These are phyloP conservation scores for Cystoderma amianthinum DNA, from an alignment of 768 basidiomycete species.

Conservation along the genomic window DNA sequence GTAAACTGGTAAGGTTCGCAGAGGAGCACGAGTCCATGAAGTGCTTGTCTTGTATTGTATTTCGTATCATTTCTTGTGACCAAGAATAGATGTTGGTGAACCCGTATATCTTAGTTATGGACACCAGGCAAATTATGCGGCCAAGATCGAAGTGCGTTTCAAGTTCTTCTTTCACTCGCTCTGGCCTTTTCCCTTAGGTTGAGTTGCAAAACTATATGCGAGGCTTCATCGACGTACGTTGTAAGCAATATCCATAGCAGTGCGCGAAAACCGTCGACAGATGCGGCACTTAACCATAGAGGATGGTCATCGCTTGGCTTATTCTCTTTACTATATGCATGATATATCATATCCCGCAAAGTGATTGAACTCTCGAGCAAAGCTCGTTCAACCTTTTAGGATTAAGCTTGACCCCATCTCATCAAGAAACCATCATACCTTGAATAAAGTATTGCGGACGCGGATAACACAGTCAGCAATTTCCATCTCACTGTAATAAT, in stretches of 20 bases:
- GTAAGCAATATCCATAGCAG: constrained; percentile 49
- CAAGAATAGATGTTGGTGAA: constrained; percentile 39
- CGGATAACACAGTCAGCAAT: constrained; percentile 34
- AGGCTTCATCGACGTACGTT: constrained; percentile 32
- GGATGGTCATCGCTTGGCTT: constrained; percentile 22
- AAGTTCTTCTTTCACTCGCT: too few relatives aligned
- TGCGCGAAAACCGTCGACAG: constrained; percentile 40
- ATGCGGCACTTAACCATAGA: constrained; percentile 32
- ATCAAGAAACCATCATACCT: too few relatives aligned
- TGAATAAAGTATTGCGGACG: constrained; percentile 39
- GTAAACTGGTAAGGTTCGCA: constrained; percentile 19
- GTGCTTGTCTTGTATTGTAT: constrained; percentile 14
- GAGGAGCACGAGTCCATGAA: constrained; percentile 27
- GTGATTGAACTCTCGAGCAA: not conserved
- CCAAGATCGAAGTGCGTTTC: constrained; percentile 29
- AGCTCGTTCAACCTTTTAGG: not conserved
- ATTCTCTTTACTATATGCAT: not conserved
- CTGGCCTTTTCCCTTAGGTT: too few relatives aligned
- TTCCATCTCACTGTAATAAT: constrained; percentile 28
- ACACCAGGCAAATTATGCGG: constrained; percentile 35
- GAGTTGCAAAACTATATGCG: too few relatives aligned
- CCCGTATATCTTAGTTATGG: constrained; percentile 42
- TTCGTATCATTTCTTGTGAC: constrained; percentile 29
- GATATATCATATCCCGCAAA: not conserved
- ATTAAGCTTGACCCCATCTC: too few relatives aligned